Percentiles rank a stretch among this genome's conserved stretches.
Evolutionary conservation across 2,329 filamentous ascomycete species (phyloP).

Genomic region (Fusarium siculi): DNA sequence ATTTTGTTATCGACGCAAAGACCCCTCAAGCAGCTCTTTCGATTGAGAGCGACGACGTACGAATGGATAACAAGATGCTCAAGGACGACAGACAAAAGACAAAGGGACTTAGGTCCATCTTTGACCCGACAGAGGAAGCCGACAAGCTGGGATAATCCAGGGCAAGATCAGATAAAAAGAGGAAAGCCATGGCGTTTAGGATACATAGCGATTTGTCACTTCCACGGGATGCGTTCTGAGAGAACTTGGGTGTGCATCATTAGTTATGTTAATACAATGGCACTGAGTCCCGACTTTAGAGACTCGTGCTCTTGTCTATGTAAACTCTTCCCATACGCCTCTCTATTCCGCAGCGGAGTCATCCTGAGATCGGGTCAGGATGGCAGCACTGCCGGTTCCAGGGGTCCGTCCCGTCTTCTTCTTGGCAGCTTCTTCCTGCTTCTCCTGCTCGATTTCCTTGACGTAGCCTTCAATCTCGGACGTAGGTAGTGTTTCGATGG

Average conservation of each 20-base stretch:
- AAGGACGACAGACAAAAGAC: slow-evolving; percentile 82
- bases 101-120: slow-evolving; percentile 70
- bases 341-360: slow-evolving; percentile 53
- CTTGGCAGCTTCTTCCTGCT: slow-evolving; percentile 97
- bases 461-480: slow-evolving; percentile 98
- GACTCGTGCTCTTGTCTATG: slow-evolving; percentile 43
- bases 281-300: slow-evolving; percentile 44
- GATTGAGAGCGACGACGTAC: slow-evolving; percentile 90
- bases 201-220: slow-evolving; percentile 41
- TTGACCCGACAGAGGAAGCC: slow-evolving; percentile 79
- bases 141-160: slow-evolving; percentile 75
- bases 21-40: slow-evolving; percentile 85
- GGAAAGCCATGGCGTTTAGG: slow-evolving; percentile 46
- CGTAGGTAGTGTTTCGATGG: slow-evolving; percentile 90
- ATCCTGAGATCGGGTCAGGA: slow-evolving; percentile 72
- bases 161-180: slow-evolving; percentile 36
- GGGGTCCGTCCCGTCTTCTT: slow-evolving; percentile 87
- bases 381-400: slow-evolving; percentile 76
- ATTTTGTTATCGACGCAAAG: slow-evolving; percentile 91
- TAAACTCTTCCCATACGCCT: slow-evolving; percentile 23
- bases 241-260: slow-evolving; percentile 41
- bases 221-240: slow-evolving; percentile 26
- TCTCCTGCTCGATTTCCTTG: slow-evolving; percentile 99
- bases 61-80: slow-evolving; percentile 89
- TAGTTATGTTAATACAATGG: slow-evolving; percentile 53